A percentile compares a stretch with the other conserved stretches of the same genome.
Evolutionary conservation across 2,329 filamentous ascomycete genomes (phyloP).

Genomic region (Phaeoacremonium minimum): DNA sequence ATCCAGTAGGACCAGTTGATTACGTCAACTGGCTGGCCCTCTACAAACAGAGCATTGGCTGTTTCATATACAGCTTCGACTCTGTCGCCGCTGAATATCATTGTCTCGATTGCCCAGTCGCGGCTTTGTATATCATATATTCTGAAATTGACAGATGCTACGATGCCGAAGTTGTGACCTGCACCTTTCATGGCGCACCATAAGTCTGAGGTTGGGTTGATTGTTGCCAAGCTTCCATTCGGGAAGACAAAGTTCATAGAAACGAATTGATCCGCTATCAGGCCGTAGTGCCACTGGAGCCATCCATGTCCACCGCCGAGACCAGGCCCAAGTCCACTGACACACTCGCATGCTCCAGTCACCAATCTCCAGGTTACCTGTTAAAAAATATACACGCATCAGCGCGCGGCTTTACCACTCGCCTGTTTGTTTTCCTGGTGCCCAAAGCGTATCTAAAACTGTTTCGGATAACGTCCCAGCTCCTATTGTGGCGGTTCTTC

Average conservation of each 20-base stretch:
- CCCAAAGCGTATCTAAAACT: too few species aligned
- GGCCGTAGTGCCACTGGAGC: constrained; percentile 48
- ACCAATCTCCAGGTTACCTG: too few species aligned
- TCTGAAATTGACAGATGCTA: constrained; percentile 42
- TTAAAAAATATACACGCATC: too few species aligned
- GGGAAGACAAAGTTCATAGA: constrained; percentile 47
- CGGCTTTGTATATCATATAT: constrained; percentile 38
- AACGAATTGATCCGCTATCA: constrained; percentile 48
- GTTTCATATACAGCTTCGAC: too few species aligned
- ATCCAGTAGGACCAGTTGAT: too few species aligned
- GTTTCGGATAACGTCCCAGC: too few species aligned
- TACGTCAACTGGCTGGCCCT: too few species aligned
- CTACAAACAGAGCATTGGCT: too few species aligned
- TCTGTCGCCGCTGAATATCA: constrained; percentile 42
- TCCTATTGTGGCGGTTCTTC: too few species aligned
- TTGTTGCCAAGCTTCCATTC: constrained; percentile 33
- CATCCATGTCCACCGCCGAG: constrained; percentile 55
- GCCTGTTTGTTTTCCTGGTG: too few species aligned
- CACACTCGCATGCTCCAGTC: constrained; percentile 47
- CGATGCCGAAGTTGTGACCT: constrained; percentile 57
- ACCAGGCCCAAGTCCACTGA: constrained; percentile 33
- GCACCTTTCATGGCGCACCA: constrained; percentile 56
- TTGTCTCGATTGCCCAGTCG: constrained; percentile 36
- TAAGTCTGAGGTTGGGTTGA: constrained; percentile 40
- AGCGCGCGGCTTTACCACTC: too few species aligned